Percentiles rank a stretch among this genome's conserved stretches.
These are phyloP conservation scores for Artemisia tridentata DNA, from an alignment of 129 eudicot species.

Conservation along the genomic window DNA sequence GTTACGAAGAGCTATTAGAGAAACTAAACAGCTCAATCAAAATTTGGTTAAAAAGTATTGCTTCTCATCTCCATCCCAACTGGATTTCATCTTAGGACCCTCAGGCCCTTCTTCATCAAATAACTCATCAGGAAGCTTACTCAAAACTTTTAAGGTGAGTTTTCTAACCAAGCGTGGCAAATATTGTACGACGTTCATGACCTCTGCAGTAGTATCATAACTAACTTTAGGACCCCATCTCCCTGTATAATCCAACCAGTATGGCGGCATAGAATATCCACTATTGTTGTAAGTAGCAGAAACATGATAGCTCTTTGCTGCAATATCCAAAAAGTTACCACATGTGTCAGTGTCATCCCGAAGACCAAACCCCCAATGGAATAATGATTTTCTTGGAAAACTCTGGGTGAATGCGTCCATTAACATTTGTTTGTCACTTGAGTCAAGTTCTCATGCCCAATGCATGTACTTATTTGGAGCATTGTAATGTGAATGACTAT, in stretches of 20 bases:
- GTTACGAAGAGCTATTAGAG: too few relatives aligned
- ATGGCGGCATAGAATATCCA: neutral
- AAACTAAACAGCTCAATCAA: too few relatives aligned
- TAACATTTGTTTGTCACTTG: neutral
- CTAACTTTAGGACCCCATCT: conserved; percentile 35
- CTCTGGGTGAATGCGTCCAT: neutral
- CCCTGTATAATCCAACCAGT: conserved; percentile 34
- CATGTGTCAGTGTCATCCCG: conserved; percentile 29
- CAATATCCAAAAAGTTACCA: conserved; percentile 28
- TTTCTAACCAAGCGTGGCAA: conserved; percentile 13
- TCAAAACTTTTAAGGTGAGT: neutral
- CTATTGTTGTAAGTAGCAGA: neutral
- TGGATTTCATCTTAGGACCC: conserved; percentile 30
- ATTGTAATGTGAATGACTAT: conserved; percentile 36
- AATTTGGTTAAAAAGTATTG: neutral
- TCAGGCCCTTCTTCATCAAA: conserved; percentile 33
- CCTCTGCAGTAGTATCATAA: conserved; percentile 1
- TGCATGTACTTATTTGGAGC: conserved; percentile 11
- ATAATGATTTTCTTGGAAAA: neutral
- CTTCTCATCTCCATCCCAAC: conserved; percentile 28
- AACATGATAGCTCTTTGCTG: conserved; percentile 12
- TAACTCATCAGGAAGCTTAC: conserved; percentile 26
- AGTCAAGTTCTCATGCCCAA: neutral
- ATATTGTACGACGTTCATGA: neutral
- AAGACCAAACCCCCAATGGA: conserved; percentile 15